Evolutionary conservation across 805 yeast species (phyloP).

Genomic region (Wickerhamiella nectarea): DNA sequence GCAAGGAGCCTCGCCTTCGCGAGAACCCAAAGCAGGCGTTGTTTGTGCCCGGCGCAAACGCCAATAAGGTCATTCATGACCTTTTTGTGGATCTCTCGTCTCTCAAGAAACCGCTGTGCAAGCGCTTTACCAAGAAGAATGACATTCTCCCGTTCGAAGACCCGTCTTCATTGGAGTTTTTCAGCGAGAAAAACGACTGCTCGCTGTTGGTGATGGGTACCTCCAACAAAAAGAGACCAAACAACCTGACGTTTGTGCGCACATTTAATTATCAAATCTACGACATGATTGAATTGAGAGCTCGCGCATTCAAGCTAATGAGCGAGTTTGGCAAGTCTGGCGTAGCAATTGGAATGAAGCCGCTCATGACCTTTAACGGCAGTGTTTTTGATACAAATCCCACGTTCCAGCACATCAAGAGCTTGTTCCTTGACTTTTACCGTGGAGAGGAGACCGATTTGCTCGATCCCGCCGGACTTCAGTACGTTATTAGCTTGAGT

Average conservation of each 20-base stretch:
- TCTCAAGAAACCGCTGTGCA: constrained; percentile 78
- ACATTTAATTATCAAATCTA: constrained; percentile 81
- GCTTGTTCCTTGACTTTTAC: constrained; percentile 80
- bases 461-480: constrained; percentile 91
- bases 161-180: constrained; percentile 68
- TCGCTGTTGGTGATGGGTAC: constrained; percentile 70
- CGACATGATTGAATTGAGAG: constrained; percentile 86
- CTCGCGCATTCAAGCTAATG: constrained; percentile 47
- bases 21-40: constrained; percentile 85
- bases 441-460: constrained; percentile 69
- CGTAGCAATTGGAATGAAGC: constrained; percentile 79
- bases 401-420: constrained; percentile 68
- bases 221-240: constrained; percentile 82
- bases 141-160: constrained; percentile 91
- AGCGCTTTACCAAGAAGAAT: constrained; percentile 78
- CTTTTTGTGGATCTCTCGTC: constrained; percentile 80
- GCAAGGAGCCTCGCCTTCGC: constrained; percentile 71
- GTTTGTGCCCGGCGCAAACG: constrained; percentile 78
- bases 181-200: constrained; percentile 86
- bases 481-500: constrained; percentile 72
- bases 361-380: constrained; percentile 89
- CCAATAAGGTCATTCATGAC: constrained; percentile 71
- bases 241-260: constrained; percentile 74
- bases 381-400: constrained; percentile 84
- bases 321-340: constrained; percentile 69